Base-by-base conservation (phyloP, 2,329 filamentous ascomycete species). In the Orbilia oligospora region DNA sequence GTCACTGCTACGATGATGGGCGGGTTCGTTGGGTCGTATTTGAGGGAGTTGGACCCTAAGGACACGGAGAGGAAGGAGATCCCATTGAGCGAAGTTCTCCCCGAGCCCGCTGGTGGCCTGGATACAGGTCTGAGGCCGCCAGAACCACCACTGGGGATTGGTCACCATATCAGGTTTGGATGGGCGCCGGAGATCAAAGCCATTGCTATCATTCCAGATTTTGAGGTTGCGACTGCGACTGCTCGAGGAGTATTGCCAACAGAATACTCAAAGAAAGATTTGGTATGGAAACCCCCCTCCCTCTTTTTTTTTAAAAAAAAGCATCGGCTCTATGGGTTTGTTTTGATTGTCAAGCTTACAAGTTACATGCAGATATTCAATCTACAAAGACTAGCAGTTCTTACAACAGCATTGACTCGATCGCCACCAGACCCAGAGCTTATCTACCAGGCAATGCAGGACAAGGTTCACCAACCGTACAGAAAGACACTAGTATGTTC, bases 391-490 rank as follows among this genome's bases (percentile, higher is more conserved):
- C 93, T 97, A 84, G 94, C 95, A 1, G 88, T 99, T 63, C 89
- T 99, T 12, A 94, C 95, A 36, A 93, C 94, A 10, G 94, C 94
- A 0, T 88, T 99, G 55, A 94, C 94, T 80, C 91, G 93, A 84
- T 95, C 92, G 6, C 95, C 96, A 9, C 95, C 94, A 0, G 92
- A 97, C 83, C 91, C 96, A 22, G 91, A 97, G 82, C 91, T 97
- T 85, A 99, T 99, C 84, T 97, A 97, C 86, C 90, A 97, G 58
- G 95, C 94, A 56, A 99, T 99, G 96, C 96, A 98, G 86, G 96
- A 99, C 87, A 97, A 94, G 86, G 90, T 99, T 79, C 96, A 99
- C 86, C 96, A 99, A 85, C 96, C 94, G 51, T 98, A 99, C 87
- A 91, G 96, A 68, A 91, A 96, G 85, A 91, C 89, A 1, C 89